These are phyloP conservation scores for Komagataella mondaviorum DNA, from an alignment of 805 yeast species.

Conservation along the genomic window DNA sequence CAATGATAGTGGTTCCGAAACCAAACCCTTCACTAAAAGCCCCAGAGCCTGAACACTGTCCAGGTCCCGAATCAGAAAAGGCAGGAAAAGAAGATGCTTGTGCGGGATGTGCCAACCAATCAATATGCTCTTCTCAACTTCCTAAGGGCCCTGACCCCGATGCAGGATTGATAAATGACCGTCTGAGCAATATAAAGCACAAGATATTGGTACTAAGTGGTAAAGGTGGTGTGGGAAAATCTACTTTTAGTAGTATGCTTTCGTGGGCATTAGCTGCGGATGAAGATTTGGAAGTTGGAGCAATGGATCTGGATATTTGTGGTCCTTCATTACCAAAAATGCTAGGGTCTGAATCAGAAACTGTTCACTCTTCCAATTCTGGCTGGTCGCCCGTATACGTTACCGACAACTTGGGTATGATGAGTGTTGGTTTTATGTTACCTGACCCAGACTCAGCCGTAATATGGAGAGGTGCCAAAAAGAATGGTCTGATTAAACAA, in stretches of 20 bases:
- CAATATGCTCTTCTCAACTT: conserved; percentile 67
- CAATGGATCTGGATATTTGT: conserved; percentile 94
- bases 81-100: conserved; percentile 97
- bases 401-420: conserved; percentile 86
- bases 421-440: conserved; percentile 90
- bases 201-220: conserved; percentile 72
- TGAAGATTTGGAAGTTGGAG: conserved; percentile 76
- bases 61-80: conserved; percentile 88
- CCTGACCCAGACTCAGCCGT: conserved; percentile 90
- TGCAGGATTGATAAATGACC: conserved; percentile 56
- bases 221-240: conserved; percentile 95
- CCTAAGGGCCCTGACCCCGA: conserved; percentile 97
- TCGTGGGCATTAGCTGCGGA: conserved; percentile 91
- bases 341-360: conserved; percentile 84
- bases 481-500: conserved; percentile 85
- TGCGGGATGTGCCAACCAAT: conserved; percentile 87
- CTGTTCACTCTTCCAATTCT: conserved; percentile 74
- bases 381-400: conserved; percentile 98
- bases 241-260: conserved; percentile 92
- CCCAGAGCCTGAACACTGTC: conserved; percentile 95
- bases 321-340: conserved; percentile 95
- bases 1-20: neutral
- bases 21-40: conserved; percentile 24
- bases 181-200: conserved; percentile 55
- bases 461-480: conserved; percentile 97